phyloP scores from a whole-genome alignment of 257 asterid genomes.

The Sherardia arvensis region DNA sequence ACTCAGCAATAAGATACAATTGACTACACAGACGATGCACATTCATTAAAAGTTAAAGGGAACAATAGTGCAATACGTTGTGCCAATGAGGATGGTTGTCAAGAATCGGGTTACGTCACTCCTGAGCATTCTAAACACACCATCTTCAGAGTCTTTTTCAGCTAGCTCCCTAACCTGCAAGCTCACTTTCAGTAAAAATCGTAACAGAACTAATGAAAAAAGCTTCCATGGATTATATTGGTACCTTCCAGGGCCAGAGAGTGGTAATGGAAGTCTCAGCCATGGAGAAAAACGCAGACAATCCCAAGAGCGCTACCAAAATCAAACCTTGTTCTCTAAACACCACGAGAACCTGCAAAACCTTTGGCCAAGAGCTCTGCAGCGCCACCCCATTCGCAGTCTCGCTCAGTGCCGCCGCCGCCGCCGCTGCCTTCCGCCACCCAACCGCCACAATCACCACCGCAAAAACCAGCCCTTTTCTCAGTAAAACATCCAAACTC shows the following conservation, averaged over 20 bases:
- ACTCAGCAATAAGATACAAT: conserved; percentile 37
- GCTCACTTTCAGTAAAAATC: conserved; percentile 6
- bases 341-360: conserved; percentile 60
- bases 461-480: conserved; percentile 39
- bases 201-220: not conserved
- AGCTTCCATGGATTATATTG: not conserved
- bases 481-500: conserved; percentile 25
- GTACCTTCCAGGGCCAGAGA: conserved; percentile 99
- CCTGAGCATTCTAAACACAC: conserved; percentile 86
- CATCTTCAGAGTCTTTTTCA: conserved; percentile 84
- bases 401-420: conserved; percentile 47
- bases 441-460: conserved; percentile 36
- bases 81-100: conserved; percentile 98
- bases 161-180: conserved; percentile 96
- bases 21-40: conserved; percentile 12
- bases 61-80: conserved; percentile 74
- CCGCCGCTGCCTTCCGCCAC: conserved; percentile 60
- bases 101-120: conserved; percentile 93
- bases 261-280: conserved; percentile 98
- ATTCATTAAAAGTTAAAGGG: conserved; percentile 13
- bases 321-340: conserved; percentile 90
- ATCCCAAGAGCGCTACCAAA: conserved; percentile 72
- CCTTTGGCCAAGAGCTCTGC: conserved; percentile 78
- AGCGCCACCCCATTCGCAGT: conserved; percentile 45
- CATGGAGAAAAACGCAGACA: conserved; percentile 96